Percentiles rank a stretch among this genome's conserved stretches.
These are phyloP conservation scores for Middelhovenomyces tepae DNA, from an alignment of 805 yeast genomes.

Conservation along the genomic window DNA sequence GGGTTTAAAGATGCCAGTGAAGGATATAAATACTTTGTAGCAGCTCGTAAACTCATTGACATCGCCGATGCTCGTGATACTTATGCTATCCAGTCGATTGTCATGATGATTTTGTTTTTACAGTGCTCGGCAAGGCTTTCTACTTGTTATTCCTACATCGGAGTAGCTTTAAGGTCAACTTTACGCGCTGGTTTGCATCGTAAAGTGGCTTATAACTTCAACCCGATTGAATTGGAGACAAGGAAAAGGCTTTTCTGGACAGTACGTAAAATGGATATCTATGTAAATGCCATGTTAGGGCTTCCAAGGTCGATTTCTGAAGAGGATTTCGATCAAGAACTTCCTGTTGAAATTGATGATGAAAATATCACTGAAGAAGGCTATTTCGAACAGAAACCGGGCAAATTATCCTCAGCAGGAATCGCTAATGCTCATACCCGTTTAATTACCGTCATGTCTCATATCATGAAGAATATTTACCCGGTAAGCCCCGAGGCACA, in stretches of 20 bases:
- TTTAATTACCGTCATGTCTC: slow-evolving; percentile 59
- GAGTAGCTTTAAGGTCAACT: slow-evolving; percentile 77
- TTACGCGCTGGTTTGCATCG: slow-evolving; percentile 77
- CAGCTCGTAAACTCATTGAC: slow-evolving; percentile 71
- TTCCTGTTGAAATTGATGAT: slow-evolving; percentile 80
- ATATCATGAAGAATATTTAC: slow-evolving; percentile 63
- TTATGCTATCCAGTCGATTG: slow-evolving; percentile 74
- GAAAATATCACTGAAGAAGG: slow-evolving; percentile 69
- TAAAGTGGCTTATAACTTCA: slow-evolving; percentile 51
- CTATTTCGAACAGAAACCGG: slow-evolving; percentile 40
- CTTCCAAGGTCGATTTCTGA: slow-evolving; percentile 69
- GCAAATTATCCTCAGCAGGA: slow-evolving; percentile 57
- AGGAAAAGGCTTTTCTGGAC: slow-evolving; percentile 85
- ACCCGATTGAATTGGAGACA: slow-evolving; percentile 74
- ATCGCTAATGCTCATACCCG: slow-evolving; percentile 82
- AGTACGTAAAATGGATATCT: slow-evolving; percentile 81
- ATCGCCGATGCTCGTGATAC: slow-evolving; percentile 78
- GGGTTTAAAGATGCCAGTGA: slow-evolving; percentile 37
- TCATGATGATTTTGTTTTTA: slow-evolving; percentile 74
- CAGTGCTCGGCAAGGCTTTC: slow-evolving; percentile 84
- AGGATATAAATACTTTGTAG: slow-evolving; percentile 71
- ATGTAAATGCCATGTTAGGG: slow-evolving; percentile 80
- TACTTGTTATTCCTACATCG: slow-evolving; percentile 83
- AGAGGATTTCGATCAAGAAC: slow-evolving; percentile 78
- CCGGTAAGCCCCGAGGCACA: slow-evolving; percentile 49